Evolutionary conservation across 352 stramenopile species (phyloP), one percentile per base, ranked within the genome.

Genomic region (Phytophthora ramorum): DNA sequence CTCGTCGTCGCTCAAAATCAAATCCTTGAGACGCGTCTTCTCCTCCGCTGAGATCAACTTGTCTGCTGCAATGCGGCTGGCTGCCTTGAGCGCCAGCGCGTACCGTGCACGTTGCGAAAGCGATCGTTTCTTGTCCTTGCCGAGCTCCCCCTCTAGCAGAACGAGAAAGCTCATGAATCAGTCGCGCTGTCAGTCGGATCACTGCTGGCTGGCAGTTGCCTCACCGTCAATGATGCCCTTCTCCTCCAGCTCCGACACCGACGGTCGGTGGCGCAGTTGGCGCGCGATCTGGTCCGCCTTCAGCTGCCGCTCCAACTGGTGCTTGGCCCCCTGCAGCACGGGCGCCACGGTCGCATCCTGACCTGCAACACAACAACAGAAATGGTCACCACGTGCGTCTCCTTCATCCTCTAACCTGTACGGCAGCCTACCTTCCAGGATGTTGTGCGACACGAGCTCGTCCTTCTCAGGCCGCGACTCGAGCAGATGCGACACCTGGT

Each of bases 1-100:
- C 57, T 90, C 74, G 53, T 96, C 75, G 57, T 95, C 83, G 20
- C 75, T 88, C 54, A 96, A 69, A 59, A 96, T 93, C 59, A 92
- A 79, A 63, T 95, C 83, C 69, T 96, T 96, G 20, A 96, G 46
- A 34, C 83, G 79, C 5, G 84, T 70, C 66, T 96, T 96, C 64
- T 93, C 84, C 51, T 88, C 76, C 41, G 74, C 69, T 19, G 81
- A 83, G 58, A 96, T 94, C 53, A 94, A 58, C n/a, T 92, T 89
- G 72, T 94, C 85, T 3, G 85, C 87, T 38, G 87, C 84, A 38
- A 96, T 90, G 26, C 87, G 86, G 32, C 75, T 85, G 17, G 83
- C 82, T 5, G 84, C 85, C 59, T 94, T 94, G 19, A 96, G 76
- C 13, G 88, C 88, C 10, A 96, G 75, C 19, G 87, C 89, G 69